Percentiles rank a stretch among this genome's conserved stretches.
phyloP scores from a whole-genome alignment of 495 filamentous ascomycete genomes.

The Sordaria brevicollis region DNA sequence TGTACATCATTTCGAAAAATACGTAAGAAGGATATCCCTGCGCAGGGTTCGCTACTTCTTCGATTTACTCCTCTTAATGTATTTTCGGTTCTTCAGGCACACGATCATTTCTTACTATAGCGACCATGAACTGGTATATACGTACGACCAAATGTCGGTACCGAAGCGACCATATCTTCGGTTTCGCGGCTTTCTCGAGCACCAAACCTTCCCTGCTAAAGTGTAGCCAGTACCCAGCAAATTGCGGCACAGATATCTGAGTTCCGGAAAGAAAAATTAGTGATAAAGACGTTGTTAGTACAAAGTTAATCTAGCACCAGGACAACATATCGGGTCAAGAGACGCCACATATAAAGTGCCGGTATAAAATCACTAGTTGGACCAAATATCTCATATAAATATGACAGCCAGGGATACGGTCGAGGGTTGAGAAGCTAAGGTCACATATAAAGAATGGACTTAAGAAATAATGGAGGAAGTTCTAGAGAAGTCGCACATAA shows the following conservation, averaged over 20 bases:
- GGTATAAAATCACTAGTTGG: not conserved
- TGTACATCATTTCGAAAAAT: not conserved
- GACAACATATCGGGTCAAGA: not conserved
- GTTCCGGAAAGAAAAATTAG: not conserved
- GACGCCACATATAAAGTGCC: not conserved
- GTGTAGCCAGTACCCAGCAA: not conserved
- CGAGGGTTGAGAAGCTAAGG: not conserved
- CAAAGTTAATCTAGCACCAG: not conserved
- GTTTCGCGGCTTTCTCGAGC: not conserved
- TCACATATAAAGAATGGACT: too few species aligned
- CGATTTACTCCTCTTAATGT: not conserved
- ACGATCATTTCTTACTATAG: not conserved
- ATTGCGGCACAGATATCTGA: not conserved
- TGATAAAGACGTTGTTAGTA: not conserved
- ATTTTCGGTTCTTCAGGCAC: not conserved
- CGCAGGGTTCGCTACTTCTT: not conserved
- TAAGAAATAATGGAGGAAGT: too few species aligned
- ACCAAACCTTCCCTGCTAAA: not conserved
- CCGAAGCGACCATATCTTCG: not conserved
- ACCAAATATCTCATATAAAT: not conserved
- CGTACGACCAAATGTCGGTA: not conserved
- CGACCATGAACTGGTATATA: not conserved
- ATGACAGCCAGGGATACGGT: not conserved
- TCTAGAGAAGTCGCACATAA: not conserved
- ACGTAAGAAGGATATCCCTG: not conserved